Percentiles rank a stretch among this genome's conserved stretches.
These are phyloP conservation scores for Quercus variabilis DNA, from an alignment of 306 rosid genomes.

Conservation along the genomic window DNA sequence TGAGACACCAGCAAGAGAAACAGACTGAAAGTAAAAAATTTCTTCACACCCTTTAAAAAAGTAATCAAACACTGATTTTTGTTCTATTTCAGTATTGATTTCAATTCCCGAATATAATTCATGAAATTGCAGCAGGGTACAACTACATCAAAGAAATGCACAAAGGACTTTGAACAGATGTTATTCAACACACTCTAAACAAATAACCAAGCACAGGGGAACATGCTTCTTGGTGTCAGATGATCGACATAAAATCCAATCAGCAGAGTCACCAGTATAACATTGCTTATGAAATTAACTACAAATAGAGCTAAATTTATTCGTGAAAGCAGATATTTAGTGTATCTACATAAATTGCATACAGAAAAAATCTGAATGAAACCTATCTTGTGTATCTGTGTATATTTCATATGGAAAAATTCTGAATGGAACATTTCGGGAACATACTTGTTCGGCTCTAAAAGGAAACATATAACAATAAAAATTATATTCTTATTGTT, in stretches of 20 bases:
- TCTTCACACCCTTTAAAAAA: not conserved
- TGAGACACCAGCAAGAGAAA: conserved; percentile 32
- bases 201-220: conserved; percentile 24
- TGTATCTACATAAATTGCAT: conserved; percentile 5
- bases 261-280: conserved; percentile 7
- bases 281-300: not conserved
- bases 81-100: conserved; percentile 8
- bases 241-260: conserved; percentile 8
- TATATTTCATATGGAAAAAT: not conserved
- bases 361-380: conserved; percentile 8
- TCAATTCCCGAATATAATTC: conserved; percentile 2
- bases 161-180: conserved; percentile 4
- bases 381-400: not conserved
- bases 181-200: conserved; percentile 11
- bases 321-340: not conserved
- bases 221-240: conserved; percentile 14
- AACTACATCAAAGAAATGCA: conserved; percentile 7
- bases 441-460: not conserved
- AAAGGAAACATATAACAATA: not conserved
- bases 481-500: not conserved
- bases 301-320: not conserved
- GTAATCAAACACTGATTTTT: not conserved
- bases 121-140: conserved; percentile 20
- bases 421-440: not conserved
- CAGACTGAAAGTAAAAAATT: conserved; percentile 23